phyloP scores from a whole-genome alignment of 352 stramenopile genomes.

The Globisporangium yorkense region DNA sequence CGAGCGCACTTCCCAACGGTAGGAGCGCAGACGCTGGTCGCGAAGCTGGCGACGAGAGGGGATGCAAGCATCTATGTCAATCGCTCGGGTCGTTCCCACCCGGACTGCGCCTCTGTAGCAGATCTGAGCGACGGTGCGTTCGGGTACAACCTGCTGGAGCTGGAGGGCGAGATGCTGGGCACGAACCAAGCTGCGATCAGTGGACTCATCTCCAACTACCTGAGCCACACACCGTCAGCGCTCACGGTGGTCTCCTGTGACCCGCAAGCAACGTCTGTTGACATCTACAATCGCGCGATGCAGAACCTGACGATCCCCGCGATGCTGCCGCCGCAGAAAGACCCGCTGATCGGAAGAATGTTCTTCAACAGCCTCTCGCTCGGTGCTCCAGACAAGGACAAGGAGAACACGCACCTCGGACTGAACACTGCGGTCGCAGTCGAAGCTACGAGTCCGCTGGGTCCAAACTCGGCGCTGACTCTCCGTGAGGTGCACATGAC shows the following conservation, averaged over 20 bases:
- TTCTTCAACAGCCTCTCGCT: slow-evolving; percentile 61
- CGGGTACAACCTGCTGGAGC: slow-evolving; percentile 69
- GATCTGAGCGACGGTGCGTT: slow-evolving; percentile 21
- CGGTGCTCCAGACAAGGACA: slow-evolving; percentile 29
- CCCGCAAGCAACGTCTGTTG: slow-evolving; percentile 49
- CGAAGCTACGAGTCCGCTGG: slow-evolving; percentile 64
- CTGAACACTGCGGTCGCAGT: slow-evolving; percentile 52
- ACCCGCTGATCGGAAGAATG: slow-evolving; percentile 52
- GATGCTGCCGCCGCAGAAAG: slow-evolving; percentile 46
- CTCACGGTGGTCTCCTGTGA: slow-evolving; percentile 62
- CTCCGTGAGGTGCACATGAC: slow-evolving; percentile 53
- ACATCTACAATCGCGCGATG: slow-evolving; percentile 72
- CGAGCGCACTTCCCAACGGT: slow-evolving; percentile 48
- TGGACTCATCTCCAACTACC: slow-evolving; percentile 69
- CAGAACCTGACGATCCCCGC: slow-evolving; percentile 63
- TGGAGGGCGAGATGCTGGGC: slow-evolving; percentile 60
- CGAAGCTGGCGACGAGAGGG: slow-evolving; percentile 34
- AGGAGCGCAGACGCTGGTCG: slow-evolving; percentile 35
- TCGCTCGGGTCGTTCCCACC: slow-evolving; percentile 41
- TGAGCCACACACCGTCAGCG: slow-evolving; percentile 46
- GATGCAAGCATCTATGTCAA: slow-evolving; percentile 38
- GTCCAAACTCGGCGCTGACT: slow-evolving; percentile 44
- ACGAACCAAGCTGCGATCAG: slow-evolving; percentile 62
- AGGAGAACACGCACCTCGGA: slow-evolving; percentile 37
- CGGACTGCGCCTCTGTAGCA: slow-evolving; percentile 36